Conservation (phyloP, 2,329 filamentous ascomycete species). For the Aureobasidium sp. region DNA sequence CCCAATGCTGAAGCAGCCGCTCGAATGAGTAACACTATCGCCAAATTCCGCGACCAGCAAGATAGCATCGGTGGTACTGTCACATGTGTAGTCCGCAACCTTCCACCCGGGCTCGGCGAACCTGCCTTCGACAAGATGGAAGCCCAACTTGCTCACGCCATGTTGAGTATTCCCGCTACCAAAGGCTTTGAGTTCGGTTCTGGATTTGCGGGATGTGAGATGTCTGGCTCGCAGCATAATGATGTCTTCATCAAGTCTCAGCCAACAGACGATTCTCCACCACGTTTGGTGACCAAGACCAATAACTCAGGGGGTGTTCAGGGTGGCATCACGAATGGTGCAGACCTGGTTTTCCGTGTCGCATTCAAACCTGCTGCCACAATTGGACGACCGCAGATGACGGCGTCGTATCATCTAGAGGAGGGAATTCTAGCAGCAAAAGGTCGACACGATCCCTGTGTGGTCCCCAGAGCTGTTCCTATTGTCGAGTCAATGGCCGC, state of each 20-base stretch:
- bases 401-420: slow-evolving; percentile 60
- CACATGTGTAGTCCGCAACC: slow-evolving; percentile 84
- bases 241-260: slow-evolving; percentile 61
- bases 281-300: slow-evolving; percentile 69
- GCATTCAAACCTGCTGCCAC: slow-evolving; percentile 94
- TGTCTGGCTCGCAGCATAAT: slow-evolving; percentile 84
- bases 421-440: slow-evolving; percentile 81
- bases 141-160: slow-evolving; percentile 82
- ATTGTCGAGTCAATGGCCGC: slow-evolving; percentile 91
- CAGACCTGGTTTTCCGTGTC: slow-evolving; percentile 83
- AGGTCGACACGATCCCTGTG: slow-evolving; percentile 89
- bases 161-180: slow-evolving; percentile 89
- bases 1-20: slow-evolving; percentile 58
- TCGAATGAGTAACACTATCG: slow-evolving; percentile 74
- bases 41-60: slow-evolving; percentile 65
- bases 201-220: slow-evolving; percentile 76
- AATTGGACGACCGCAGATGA: slow-evolving; percentile 81
- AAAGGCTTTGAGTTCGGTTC: slow-evolving; percentile 96
- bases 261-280: too few species aligned
- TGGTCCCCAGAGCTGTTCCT: slow-evolving; percentile 76
- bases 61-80: slow-evolving; percentile 95
- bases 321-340: slow-evolving; percentile 90
- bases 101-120: slow-evolving; percentile 80
- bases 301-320: slow-evolving; percentile 95
- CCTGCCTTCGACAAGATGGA: slow-evolving; percentile 95